Evolutionary conservation across 352 stramenopile genomes (phyloP), one percentile per base, ranked within the genome.

Genomic region (Globisporangium polare): DNA sequence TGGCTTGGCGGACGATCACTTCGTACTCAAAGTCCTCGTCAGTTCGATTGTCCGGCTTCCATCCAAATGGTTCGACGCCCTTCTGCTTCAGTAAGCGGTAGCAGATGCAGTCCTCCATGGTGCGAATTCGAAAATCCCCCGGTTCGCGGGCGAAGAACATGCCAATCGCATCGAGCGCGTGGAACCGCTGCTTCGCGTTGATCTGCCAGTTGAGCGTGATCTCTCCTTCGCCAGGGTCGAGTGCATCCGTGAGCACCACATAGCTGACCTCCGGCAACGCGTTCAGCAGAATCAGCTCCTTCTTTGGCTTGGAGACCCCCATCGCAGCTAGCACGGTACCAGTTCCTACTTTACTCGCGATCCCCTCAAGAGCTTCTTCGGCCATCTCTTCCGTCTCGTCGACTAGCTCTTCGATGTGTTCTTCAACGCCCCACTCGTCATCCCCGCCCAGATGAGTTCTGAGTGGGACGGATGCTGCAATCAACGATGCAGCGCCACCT

Each of bases 31-130:
- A 68, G 33, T 83, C 72, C 17, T 78, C 63, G 7, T 64, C 62
- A 20, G 71, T 72, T 3, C 55, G 45, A 8, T 67, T 70, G 13
- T 63, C 46, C 3, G 72, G 63, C 17, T 68, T 78, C 75, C 78
- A 88, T 8, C 78, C 78, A 50, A 88, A 88, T 12, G 50, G 26
- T 52, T 83, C 26, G 2, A 59, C 71, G 5, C 42, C 60, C 22
- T 49, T 61, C 3, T 83, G 69, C 43, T 84, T 82, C 20, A 88
- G 47, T 7, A 83, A 59, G 9, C 78, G 72, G 29, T 83, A 88
- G 57, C 78, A 88, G 15, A 88, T 78, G 24, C 78, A 88, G 18
- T 88, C 67, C 13, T 84, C 69, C 75, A 88, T 84, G 2, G 69
- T 76, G 2, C 70, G 69, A 0, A 69, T 49, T 3, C 31, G 63